Evolutionary conservation across 129 eudicot genomes (phyloP).

Genomic region (Apium graveolens): DNA sequence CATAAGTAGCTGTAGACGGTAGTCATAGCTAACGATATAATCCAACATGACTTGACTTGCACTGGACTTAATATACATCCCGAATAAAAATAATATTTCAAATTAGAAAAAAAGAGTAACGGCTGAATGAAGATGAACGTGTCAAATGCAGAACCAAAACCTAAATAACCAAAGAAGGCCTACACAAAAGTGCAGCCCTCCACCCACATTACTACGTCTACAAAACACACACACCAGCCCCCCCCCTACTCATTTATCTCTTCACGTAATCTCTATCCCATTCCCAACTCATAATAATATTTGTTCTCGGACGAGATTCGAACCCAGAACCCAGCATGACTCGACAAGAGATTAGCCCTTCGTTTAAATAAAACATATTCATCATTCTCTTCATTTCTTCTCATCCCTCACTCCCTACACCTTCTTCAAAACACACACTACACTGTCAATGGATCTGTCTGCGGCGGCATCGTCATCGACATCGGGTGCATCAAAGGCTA

Average conservation of each 20-base stretch:
- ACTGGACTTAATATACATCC: background rate
- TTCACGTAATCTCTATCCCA: background rate
- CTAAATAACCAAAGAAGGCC: background rate
- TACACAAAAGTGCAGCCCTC: background rate
- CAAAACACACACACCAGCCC: background rate
- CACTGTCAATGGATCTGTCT: background rate
- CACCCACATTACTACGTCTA: background rate
- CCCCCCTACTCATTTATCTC: background rate
- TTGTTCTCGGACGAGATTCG: no score
- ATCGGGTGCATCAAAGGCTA: background rate
- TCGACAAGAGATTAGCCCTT: no score
- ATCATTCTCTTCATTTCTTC: background rate
- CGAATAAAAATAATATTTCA: background rate
- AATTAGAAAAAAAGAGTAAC: background rate
- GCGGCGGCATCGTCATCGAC: conserved; percentile 9
- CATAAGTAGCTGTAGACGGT: no score
- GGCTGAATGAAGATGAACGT: conserved; percentile 6
- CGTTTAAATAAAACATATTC: background rate
- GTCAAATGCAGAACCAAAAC: conserved; percentile 3
- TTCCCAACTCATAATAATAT: background rate
- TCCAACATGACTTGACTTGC: no score
- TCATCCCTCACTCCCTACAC: background rate
- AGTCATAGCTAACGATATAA: no score
- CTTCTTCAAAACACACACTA: background rate
- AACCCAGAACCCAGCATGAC: no score